Base-by-base conservation (phyloP, 2,329 filamentous ascomycete genomes). In the Didymosphaeria variabile region DNA sequence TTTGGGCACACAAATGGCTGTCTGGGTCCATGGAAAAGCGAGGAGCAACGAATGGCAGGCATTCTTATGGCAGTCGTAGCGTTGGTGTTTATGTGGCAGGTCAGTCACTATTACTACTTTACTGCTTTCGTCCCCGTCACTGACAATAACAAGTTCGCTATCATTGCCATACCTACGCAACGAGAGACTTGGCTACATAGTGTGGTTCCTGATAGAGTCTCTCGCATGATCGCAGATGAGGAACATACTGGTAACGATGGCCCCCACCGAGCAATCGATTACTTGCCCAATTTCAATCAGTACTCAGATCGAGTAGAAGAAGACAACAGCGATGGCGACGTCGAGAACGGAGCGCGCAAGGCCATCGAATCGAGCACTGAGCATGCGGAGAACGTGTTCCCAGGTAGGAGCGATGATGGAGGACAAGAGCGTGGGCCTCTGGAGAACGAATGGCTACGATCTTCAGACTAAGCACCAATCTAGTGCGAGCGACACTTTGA, bases 21-120 rank as follows among this genome's bases (percentile, higher is more conserved):
- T 58, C 71, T 83, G 10, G 81, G 59, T 1, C 81, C 82, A 0
- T 91, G 89, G 89, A 83, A 80, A n/a, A 77, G 73, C 29, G 81
- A 84, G 46, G 81, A 89, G 74, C 82, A 84, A 71, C 79, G 77
- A 6, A 82, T 83, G 31, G 84, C 87, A 0, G 85, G 85, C 0
- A 69, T 88, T 21, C 80, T 88, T 42, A 80, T 91, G 52, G 81
- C 78, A 0, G 82, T 89, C 6, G 73, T 77, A 0, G 70, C 66
- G 7, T 57, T 77, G 55, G 74, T 78, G 1, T 73, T 76, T 36
- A 19, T 77, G 8, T 78, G 76, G 72, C 72, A 76, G 72, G 73
- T 72, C 45, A 31, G 73, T 61, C 23, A 23, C 15, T 19, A 26
- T 36, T 26, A 12, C 17, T 36, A 13, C n/a, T 13, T 52, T 36